Base-by-base conservation (phyloP, 2,329 filamentous ascomycete genomes). In the Ophiocordyceps unilateralis region DNA sequence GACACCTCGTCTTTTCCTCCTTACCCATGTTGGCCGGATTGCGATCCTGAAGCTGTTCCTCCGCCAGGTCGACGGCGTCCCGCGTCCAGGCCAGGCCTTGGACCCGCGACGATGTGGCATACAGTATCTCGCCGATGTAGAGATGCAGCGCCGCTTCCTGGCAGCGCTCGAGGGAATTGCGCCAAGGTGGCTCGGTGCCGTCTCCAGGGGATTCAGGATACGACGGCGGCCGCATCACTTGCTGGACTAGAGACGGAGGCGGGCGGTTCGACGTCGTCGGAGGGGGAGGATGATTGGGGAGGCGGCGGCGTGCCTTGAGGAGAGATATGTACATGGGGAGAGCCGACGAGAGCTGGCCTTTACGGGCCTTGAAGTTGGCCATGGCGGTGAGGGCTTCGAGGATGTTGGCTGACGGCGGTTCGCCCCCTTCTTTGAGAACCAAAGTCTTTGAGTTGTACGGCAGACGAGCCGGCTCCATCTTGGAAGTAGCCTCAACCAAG, bases 51-150 rank as follows among this genome's bases (percentile, higher is more conserved):
- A 77, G 68, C 52, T 77, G 78, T 47, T 78, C 70, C 60, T 88
- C 87, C 3, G 87, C 82, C 1, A 83, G 65, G 50, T 88, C 81
- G 26, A 93, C 85, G 22, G 82, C 87, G 48, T 94, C 85, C 44
- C 86, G 76, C 1, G 89, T 94, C 89, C 89, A 96, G 6, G 78
- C 78, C 2, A 95, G 68, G 1, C 87, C 89, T 47, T 82, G 79
- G 41, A 84, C 78, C 41, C 67, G 65, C 17, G 60, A 62, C 1
- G 55, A 51, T 5, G 73, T 74, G 0, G 84, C 75, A 59, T 83
- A 95, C 26, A 96, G 71, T 42, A 96, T 93, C 63, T 96, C 89
- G 45, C 89, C 89, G 48, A 96, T 89, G 60, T 94, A 91, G 21
- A 87, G 72, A 68, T 86, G 87, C 14, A 95, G 63, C 0, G 77